Evolutionary conservation across 805 yeast species (phyloP).

Genomic region (Pichia scutulata): DNA sequence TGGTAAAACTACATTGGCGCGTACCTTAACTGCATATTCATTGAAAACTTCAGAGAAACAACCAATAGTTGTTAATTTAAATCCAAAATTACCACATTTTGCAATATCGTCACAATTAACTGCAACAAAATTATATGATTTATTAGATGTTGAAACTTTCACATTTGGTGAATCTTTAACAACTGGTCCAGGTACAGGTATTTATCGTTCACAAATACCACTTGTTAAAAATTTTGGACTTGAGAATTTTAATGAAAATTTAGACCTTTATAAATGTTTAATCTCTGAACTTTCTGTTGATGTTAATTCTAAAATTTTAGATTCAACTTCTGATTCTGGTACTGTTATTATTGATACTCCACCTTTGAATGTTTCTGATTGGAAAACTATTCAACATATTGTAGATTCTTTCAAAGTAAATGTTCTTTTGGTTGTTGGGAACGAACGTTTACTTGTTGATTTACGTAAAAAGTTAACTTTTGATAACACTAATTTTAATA

Average conservation of each 20-base stretch:
- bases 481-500: constrained; percentile 26
- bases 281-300: constrained; percentile 22
- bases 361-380: constrained; percentile 43
- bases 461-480: constrained; percentile 42
- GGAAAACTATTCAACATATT: constrained; percentile 45
- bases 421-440: constrained; percentile 63
- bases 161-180: constrained; percentile 74
- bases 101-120: constrained; percentile 73
- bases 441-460: constrained; percentile 61
- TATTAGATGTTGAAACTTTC: constrained; percentile 62
- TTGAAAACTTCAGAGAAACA: constrained; percentile 42
- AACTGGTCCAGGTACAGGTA: constrained; percentile 71
- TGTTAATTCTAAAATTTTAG: constrained; percentile 7
- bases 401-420: constrained; percentile 53
- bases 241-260: constrained; percentile 49
- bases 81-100: constrained; percentile 51
- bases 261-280: constrained; percentile 39
- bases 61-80: constrained; percentile 73
- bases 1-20: constrained; percentile 75
- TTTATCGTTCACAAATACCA: constrained; percentile 83
- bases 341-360: constrained; percentile 77
- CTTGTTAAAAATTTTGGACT: constrained; percentile 75
- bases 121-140: constrained; percentile 77
- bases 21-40: constrained; percentile 68
- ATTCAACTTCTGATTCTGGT: constrained; percentile 7